phyloP scores from a whole-genome alignment of 345 rosid genomes.

The Combretum micranthum region DNA sequence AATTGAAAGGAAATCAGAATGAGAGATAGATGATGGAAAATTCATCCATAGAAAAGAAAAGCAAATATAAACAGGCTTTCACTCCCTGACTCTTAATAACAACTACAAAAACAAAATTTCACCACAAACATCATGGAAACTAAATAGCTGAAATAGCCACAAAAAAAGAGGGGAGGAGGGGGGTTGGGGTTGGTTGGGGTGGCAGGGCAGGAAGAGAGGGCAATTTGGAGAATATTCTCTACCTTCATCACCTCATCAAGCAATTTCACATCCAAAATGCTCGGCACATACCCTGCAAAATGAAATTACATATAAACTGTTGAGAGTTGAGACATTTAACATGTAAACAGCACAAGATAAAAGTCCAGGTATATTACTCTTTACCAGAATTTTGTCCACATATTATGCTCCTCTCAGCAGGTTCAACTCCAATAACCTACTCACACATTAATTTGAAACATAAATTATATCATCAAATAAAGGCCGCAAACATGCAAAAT shows the following conservation, averaged over 20 bases:
- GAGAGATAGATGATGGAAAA: too few species aligned
- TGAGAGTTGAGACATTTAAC: slow-evolving; percentile 5
- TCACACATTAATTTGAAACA: not conserved
- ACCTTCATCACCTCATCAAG: slow-evolving; percentile 92
- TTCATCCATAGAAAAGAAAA: too few species aligned
- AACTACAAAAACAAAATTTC: too few species aligned
- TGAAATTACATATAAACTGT: slow-evolving; percentile 7
- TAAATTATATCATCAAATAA: not conserved
- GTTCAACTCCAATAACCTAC: slow-evolving; percentile 92
- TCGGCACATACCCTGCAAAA: slow-evolving; percentile 67
- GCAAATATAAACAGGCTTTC: too few species aligned
- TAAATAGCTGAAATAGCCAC: too few species aligned
- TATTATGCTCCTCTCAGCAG: slow-evolving; percentile 85
- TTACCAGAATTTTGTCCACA: slow-evolving; percentile 80
- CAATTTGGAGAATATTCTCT: not conserved
- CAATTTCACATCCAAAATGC: slow-evolving; percentile 68
- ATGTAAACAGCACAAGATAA: slow-evolving; percentile 7
- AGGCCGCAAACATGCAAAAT: not conserved
- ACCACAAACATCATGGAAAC: too few species aligned
- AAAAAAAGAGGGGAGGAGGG: too few species aligned
- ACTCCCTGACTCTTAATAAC: too few species aligned
- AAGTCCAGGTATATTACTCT: slow-evolving; percentile 6
- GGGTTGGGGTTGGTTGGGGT: too few species aligned
- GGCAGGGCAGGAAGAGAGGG: not conserved
- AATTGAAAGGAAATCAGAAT: too few species aligned